Conservation (phyloP, 371 early-diverging fungal genomes). For the Mortierella sp. region DNA sequence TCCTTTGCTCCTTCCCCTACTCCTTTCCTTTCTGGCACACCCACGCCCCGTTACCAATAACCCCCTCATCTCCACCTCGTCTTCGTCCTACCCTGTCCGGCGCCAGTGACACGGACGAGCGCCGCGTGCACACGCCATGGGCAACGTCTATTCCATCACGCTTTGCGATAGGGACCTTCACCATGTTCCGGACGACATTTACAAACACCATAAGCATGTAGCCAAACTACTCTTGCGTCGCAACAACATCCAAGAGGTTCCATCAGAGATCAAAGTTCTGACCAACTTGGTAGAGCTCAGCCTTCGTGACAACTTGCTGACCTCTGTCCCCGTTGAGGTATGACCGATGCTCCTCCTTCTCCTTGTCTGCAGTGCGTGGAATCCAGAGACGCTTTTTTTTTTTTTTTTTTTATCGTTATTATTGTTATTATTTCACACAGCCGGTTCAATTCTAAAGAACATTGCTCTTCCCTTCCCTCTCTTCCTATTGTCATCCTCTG, state of each 20-base stretch:
- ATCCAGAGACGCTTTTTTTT: too few relatives aligned
- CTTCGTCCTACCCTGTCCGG: too few relatives aligned
- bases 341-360: too few relatives aligned
- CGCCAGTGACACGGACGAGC: too few relatives aligned
- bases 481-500: too few relatives aligned
- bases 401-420: too few relatives aligned
- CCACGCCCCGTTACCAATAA: too few relatives aligned
- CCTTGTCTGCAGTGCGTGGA: too few relatives aligned
- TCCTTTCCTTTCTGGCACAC: too few relatives aligned
- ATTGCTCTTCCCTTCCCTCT: not conserved
- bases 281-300: conserved; percentile 55
- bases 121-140: conserved; percentile 17
- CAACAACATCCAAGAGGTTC: conserved; percentile 47
- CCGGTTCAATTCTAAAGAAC: not conserved
- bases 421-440: too few relatives aligned
- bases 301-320: conserved; percentile 57
- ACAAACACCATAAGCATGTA: conserved; percentile 49
- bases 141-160: conserved; percentile 51
- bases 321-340: conserved; percentile 64
- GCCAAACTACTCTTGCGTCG: conserved; percentile 36
- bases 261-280: conserved; percentile 45
- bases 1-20: too few relatives aligned
- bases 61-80: too few relatives aligned
- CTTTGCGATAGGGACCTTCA: conserved; percentile 47
- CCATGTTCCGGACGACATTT: conserved; percentile 51